Conservation (phyloP, 2,329 filamentous ascomycete species). For the Cladophialophora yegresii region DNA sequence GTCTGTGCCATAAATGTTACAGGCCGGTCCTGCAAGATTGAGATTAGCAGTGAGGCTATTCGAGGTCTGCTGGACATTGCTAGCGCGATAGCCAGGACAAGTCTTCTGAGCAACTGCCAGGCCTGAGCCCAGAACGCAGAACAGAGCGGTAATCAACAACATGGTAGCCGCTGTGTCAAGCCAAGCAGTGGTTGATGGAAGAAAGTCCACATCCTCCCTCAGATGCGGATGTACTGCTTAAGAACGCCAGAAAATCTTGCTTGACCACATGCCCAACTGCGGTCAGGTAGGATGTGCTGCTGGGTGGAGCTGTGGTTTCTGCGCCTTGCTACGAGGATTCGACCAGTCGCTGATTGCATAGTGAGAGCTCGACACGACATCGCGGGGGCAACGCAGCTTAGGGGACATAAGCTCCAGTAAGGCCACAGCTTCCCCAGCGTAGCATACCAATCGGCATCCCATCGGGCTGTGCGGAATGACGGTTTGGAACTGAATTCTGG, state of each 20-base stretch:
- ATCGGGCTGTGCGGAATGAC: slow-evolving; percentile 11
- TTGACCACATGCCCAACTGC: slow-evolving; percentile 10
- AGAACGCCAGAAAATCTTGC: slow-evolving; percentile 6
- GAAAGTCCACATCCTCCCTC: background rate
- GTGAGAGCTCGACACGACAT: background rate
- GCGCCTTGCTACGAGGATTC: background rate
- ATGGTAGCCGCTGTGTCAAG: background rate
- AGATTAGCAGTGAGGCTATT: slow-evolving; percentile 68
- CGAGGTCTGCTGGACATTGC: slow-evolving; percentile 41
- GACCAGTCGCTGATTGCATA: slow-evolving; percentile 8
- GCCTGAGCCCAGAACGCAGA: slow-evolving; percentile 4
- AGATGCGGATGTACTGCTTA: slow-evolving; percentile 4
- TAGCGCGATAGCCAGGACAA: slow-evolving; percentile 46
- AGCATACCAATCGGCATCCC: background rate
- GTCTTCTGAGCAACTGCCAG: slow-evolving; percentile 16
- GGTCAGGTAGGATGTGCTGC: background rate
- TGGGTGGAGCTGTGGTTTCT: background rate
- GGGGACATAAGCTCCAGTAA: slow-evolving; percentile 1
- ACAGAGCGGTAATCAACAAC: slow-evolving; percentile 9
- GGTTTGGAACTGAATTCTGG: slow-evolving; percentile 2
- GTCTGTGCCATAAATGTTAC: slow-evolving; percentile 63
- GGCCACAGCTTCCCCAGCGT: slow-evolving; percentile 15
- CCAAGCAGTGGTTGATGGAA: background rate
- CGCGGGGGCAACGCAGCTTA: background rate
- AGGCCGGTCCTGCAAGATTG: slow-evolving; percentile 65